phyloP scores from a whole-genome alignment of 352 stramenopile genomes.

The Phytophthora citricola region DNA sequence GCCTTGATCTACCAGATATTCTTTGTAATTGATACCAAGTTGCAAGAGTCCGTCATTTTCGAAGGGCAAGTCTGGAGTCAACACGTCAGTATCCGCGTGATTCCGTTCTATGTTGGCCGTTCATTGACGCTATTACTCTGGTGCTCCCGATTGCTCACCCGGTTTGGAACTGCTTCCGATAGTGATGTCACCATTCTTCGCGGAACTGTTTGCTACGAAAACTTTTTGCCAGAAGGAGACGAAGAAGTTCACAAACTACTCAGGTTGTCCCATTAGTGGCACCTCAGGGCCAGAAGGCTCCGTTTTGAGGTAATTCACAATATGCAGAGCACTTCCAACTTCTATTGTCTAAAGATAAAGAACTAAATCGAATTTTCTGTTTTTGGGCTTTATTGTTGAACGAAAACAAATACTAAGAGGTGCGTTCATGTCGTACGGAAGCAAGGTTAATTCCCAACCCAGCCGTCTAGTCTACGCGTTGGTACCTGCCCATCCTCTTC shows the following conservation, averaged over 20 bases:
- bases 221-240: constrained; percentile 14
- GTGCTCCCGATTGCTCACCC: constrained; percentile 13
- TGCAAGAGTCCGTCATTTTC: constrained; percentile 14
- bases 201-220: constrained; percentile 38
- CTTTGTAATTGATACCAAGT: background rate
- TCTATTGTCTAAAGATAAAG: no score
- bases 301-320: no score
- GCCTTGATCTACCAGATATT: constrained; percentile 14
- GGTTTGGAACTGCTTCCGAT: constrained; percentile 11
- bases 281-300: no score
- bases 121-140: constrained; percentile 15
- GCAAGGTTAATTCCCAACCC: background rate
- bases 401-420: no score
- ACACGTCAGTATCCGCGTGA: constrained; percentile 6
- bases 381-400: no score
- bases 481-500: constrained; percentile 36
- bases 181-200: constrained; percentile 32
- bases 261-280: background rate
- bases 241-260: background rate
- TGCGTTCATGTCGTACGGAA: background rate
- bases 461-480: constrained; percentile 27
- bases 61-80: constrained; percentile 10
- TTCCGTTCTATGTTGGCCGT: constrained; percentile 18
- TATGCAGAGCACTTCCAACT: no score
- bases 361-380: no score